Base-by-base conservation (phyloP, 768 basidiomycete species). In the Naganishia kalamii region DNA sequence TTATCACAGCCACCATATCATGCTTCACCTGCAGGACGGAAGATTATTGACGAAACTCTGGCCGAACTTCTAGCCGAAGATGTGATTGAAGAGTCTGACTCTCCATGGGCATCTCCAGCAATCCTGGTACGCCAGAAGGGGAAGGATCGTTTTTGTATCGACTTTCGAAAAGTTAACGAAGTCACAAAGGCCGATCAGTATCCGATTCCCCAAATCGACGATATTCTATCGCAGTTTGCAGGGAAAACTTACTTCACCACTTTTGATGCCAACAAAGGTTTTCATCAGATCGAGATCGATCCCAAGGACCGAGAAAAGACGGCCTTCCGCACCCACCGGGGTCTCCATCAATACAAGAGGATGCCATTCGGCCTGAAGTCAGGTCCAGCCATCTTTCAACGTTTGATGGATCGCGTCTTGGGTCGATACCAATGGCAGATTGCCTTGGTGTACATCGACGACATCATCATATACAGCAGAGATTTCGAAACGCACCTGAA, bases 71-170 rank as follows among this genome's bases (percentile, higher is more conserved):
- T 65, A 13, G 50, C 64, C 25, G 54, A 65, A n/a, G 64, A 65
- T 60, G 64, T 60, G 13, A 47, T 65, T 30, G 64, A 65, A 60
- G 54, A 65, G 44, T 65, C 64, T 25, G 64, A 65, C 64, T 65
- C 52, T 29, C 64, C 64, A 21, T 65, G 52, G 64, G 54, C 64
- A 59, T 57, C 64, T 8, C 64, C 64, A 13, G 64, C 51, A 15
- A 52, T 65, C 4, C 33, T 65, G 13, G 64, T 65, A 21, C 52
- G 54, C 7, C 64, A 65, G 46, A 59, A 65, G 49, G 64, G 64
- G 54, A 65, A 65, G 33, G 64, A 60, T 33, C 64, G 54, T 17
- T 63, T 66, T 35, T 66, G 59, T 32, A 51, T 66, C 19, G 65
- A 66, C 33, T 66, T 50, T 51, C 32, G 59, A 25, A 66, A 61